Evolutionary conservation across 2,329 filamentous ascomycete genomes (phyloP), one percentile per base, ranked within the genome.

Genomic region (Microsporum canis): DNA sequence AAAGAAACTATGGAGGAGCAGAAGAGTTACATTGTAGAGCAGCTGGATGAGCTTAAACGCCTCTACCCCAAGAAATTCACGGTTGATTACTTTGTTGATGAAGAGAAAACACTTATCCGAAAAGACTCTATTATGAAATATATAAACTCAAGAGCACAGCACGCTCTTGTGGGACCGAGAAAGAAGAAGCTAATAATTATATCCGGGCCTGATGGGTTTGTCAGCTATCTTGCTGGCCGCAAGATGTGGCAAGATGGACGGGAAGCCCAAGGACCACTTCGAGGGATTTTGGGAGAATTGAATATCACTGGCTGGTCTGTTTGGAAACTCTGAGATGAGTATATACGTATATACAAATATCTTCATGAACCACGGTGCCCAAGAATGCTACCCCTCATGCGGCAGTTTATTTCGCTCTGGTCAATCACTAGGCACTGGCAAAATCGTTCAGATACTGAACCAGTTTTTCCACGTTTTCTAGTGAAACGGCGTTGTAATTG

Each of bases 151-250:
- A 60, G 29, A n/a, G 12, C 36, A 2, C 59, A 59, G 17, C 41
- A 55, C 1, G 33, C 61, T 53, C 59, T 63, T 4, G 72, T 69
- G 56, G 59, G 64, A 5, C 47, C n/a, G 29, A 39, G 27, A 43
- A 63, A 70, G 51, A 68, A 68, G 65, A 71, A 72, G 63, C 71
- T 96, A 23, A 77, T 96, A n/a, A 79, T 96, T 61, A 83, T 97
- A 1, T 95, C 91, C 0, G 94, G 94, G 0, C 92, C 94, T 0
- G 89, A 95, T 60, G 92, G 94, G 0, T 97, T 97, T 74, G 81
- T 97, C 43, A 81, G 83, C 49, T 82, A 87, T 65, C 89, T 88
- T 75, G 89, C 90, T 1, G 92, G 94, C 0, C 78, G 85, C 7
- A 96, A 95, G 64, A 75, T 83, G 2, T 95, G 89, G 88, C 77